phyloP scores from a whole-genome alignment of 2,329 filamentous ascomycete genomes.

The Fusarium pseudocircinatum region DNA sequence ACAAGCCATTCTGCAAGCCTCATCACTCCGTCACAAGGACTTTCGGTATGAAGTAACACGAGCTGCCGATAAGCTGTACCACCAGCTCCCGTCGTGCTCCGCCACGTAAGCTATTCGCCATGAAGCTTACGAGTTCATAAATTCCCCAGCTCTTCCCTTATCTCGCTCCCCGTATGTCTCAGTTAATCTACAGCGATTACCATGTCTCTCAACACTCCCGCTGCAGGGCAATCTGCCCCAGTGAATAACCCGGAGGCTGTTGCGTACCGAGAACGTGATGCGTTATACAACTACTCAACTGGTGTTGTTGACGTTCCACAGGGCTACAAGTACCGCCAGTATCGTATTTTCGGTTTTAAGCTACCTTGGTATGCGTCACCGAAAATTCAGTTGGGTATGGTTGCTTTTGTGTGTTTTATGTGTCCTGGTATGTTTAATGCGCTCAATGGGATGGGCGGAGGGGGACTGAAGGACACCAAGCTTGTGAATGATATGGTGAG shows the following conservation, averaged over 20 bases:
- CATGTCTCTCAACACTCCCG: conserved; percentile 35
- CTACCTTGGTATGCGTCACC: conserved; percentile 75
- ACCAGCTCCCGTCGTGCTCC: background rate
- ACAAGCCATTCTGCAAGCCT: background rate
- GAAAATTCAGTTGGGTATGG: conserved; percentile 74
- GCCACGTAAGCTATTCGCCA: conserved; percentile 7
- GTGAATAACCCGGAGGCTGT: conserved; percentile 31
- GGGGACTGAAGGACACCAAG: conserved; percentile 58
- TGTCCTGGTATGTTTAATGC: conserved; percentile 80
- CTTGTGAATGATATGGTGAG: conserved; percentile 50
- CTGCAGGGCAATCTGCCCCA: conserved; percentile 29
- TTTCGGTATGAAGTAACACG: background rate
- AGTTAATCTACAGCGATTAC: background rate
- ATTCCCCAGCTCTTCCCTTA: background rate
- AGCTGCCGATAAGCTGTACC: background rate
- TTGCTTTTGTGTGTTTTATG: conserved; percentile 64
- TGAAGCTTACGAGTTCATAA: background rate
- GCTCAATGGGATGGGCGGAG: conserved; percentile 70
- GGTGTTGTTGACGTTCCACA: conserved; percentile 19
- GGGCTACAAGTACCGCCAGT: conserved; percentile 33
- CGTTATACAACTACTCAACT: conserved; percentile 25
- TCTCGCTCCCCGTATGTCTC: background rate
- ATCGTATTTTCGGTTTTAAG: conserved; percentile 13
- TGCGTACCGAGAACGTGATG: background rate
- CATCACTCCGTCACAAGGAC: background rate